Base-by-base conservation (phyloP, 169 alveolate species). In the Plasmodium vivax region DNA sequence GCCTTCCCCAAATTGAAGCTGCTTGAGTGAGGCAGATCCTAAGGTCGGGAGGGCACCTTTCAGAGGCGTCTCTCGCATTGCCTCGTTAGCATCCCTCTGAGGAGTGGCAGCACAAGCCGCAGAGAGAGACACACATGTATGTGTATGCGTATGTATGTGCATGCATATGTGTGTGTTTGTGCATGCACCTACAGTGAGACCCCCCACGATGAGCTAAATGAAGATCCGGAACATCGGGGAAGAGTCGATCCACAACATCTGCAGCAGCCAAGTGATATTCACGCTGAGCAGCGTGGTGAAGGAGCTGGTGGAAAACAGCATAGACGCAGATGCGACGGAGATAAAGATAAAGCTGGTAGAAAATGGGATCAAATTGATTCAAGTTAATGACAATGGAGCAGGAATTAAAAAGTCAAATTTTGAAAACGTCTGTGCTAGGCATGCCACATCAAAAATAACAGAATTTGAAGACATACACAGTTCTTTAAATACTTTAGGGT, bases 381-480 rank as follows among this genome's bases (percentile, higher is more conserved):
- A 98, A 92, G 99, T 98, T 12, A 82, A 93, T 4, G 99, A 99
- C 95, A 97, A 99, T 92, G 99, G 99, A 3, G 58, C 75, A 16
- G 99, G 99, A 32, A 98, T 99, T 32, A 92, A 95, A 32, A 98
- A 97, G 43, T 91, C 94, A 38, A 97, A 98, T 95, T 95, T 97
- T 83, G 98, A 97, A 47, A 54, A 51, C 72, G 83, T 88, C 12
- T 97, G 97, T 7, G 81, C 91, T 23, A 93, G 98, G 54, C 99
- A 98, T 27, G 97, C 99, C 38, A 99, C 99, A 1, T 98, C 99
- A 23, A 99, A 99, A 93, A 95, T 99, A 19, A 85, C 95, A 32
- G 96, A 94, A 58, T 98, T 98, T 92, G 98, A 98, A 43, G 99
- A 98, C 85, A 96, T 99, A 32, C 97, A 96, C 91, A 85, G 95